Percentiles rank a stretch among this genome's conserved stretches.
These are phyloP conservation scores for Macroventuria anomochaeta DNA, from an alignment of 2,329 filamentous ascomycete species.

Conservation along the genomic window DNA sequence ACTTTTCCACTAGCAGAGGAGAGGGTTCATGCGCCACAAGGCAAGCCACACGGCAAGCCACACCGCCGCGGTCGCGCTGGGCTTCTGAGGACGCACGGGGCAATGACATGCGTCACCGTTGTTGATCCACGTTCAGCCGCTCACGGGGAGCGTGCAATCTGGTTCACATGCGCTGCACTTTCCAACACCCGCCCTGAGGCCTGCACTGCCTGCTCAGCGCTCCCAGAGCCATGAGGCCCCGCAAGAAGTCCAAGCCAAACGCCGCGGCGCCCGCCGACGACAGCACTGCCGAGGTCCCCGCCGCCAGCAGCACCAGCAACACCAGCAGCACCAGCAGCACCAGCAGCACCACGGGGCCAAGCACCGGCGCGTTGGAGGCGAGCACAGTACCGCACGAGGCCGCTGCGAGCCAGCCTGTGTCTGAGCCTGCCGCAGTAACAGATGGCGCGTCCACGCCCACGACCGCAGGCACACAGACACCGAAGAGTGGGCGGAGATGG, in stretches of 20 bases:
- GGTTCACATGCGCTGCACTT: constrained; percentile 7
- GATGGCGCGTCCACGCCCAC: constrained; percentile 25
- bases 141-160: constrained; percentile 11
- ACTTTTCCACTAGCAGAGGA: constrained; percentile 23
- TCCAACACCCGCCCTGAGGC: constrained; percentile 17
- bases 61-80: neutral
- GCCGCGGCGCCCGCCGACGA: constrained; percentile 37
- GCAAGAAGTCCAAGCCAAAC: constrained; percentile 53
- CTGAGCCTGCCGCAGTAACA: constrained; percentile 21
- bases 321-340: neutral
- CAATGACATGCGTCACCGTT: constrained; percentile 4
- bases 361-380: constrained; percentile 2
- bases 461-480: constrained; percentile 25
- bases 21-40: neutral
- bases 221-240: constrained; percentile 45
- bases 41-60: neutral
- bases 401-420: constrained; percentile 19
- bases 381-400: constrained; percentile 26
- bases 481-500: constrained; percentile 48
- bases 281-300: constrained; percentile 12
- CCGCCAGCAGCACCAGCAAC: too few relatives aligned
- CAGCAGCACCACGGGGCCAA: too few relatives aligned
- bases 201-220: constrained; percentile 24
- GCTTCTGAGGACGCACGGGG: constrained; percentile 4
- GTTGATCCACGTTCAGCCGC: constrained; percentile 12